Percentiles rank a stretch among this genome's conserved stretches.
Conservation (phyloP, 371 early-diverging fungal genomes). For the Mortierella sp. region DNA sequence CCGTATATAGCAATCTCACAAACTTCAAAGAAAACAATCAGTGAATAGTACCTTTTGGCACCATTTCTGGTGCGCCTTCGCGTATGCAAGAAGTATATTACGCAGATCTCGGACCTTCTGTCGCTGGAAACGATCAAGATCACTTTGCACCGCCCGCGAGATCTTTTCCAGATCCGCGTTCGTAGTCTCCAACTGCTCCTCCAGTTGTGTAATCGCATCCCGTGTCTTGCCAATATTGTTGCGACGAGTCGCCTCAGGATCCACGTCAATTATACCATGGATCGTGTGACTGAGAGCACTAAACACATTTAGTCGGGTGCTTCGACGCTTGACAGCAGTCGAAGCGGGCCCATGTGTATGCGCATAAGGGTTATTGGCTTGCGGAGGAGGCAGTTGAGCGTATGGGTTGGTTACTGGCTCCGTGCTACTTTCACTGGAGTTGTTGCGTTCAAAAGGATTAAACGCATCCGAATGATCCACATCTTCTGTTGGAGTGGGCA, state of each 20-base stretch:
- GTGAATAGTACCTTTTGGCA: slow-evolving; percentile 71
- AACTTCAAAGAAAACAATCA: not conserved
- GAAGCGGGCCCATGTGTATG: slow-evolving; percentile 31
- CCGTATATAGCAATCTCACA: not conserved
- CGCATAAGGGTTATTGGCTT: slow-evolving; percentile 44
- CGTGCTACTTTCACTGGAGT: slow-evolving; percentile 1
- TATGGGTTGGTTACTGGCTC: slow-evolving; percentile 27
- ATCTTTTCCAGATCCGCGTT: slow-evolving; percentile 77
- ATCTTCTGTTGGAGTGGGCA: slow-evolving; percentile 11
- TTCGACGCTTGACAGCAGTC: slow-evolving; percentile 41
- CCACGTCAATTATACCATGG: slow-evolving; percentile 93
- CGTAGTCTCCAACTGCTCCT: slow-evolving; percentile 78
- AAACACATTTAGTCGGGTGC: slow-evolving; percentile 66
- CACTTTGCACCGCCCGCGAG: slow-evolving; percentile 84
- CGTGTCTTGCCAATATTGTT: slow-evolving; percentile 89
- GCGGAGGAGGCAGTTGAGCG: slow-evolving; percentile 24
- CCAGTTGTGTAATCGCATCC: slow-evolving; percentile 84
- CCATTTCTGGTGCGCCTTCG: slow-evolving; percentile 85
- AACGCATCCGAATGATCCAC: slow-evolving; percentile 9
- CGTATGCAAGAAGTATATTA: slow-evolving; percentile 82
- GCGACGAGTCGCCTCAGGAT: slow-evolving; percentile 92
- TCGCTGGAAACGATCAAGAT: slow-evolving; percentile 92
- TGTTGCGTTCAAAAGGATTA: slow-evolving; percentile 14
- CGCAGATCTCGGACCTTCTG: slow-evolving; percentile 90
- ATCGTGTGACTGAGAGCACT: slow-evolving; percentile 78